phyloP scores from a whole-genome alignment of 2,329 filamentous ascomycete genomes.

The Fusarium camptoceras region DNA sequence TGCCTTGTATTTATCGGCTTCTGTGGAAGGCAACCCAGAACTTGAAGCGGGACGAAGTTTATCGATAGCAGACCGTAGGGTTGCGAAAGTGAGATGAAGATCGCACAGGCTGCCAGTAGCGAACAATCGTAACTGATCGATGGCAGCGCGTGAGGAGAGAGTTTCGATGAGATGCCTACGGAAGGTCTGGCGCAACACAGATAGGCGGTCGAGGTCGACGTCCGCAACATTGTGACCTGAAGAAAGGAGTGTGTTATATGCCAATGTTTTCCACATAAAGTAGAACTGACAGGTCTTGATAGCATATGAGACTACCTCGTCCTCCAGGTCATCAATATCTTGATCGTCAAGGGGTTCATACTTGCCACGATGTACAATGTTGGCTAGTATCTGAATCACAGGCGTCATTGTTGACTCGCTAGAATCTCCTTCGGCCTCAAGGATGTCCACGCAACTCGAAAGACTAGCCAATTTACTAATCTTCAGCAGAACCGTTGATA shows the following conservation, averaged over 20 bases:
- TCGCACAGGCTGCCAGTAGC: constrained; percentile 84
- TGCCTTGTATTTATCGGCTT: constrained; percentile 49
- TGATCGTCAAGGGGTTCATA: constrained; percentile 76
- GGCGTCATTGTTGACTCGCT: constrained; percentile 59
- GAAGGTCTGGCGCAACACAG: constrained; percentile 66
- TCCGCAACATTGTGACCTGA: constrained; percentile 67
- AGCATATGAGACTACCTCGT: constrained; percentile 79
- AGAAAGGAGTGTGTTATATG: constrained; percentile 66
- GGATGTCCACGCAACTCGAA: constrained; percentile 78
- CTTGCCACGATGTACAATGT: constrained; percentile 79
- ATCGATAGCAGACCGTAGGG: constrained; percentile 69
- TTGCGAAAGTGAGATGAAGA: constrained; percentile 81
- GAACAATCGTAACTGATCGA: constrained; percentile 82
- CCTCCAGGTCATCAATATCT: constrained; percentile 80
- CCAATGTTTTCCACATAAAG: constrained; percentile 91
- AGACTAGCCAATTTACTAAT: constrained; percentile 84
- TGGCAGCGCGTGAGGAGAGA: constrained; percentile 73
- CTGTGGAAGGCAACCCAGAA: constrained; percentile 38
- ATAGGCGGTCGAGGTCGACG: constrained; percentile 70
- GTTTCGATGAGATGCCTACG: constrained; percentile 74
- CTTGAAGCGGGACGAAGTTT: constrained; percentile 50
- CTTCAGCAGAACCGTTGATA: constrained; percentile 81
- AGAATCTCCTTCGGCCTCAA: constrained; percentile 72
- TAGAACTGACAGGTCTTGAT: constrained; percentile 86
- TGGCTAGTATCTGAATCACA: constrained; percentile 76